These are phyloP conservation scores for Phragmites australis DNA, from an alignment of 176 grass and related monocot genomes.

Conservation along the genomic window DNA sequence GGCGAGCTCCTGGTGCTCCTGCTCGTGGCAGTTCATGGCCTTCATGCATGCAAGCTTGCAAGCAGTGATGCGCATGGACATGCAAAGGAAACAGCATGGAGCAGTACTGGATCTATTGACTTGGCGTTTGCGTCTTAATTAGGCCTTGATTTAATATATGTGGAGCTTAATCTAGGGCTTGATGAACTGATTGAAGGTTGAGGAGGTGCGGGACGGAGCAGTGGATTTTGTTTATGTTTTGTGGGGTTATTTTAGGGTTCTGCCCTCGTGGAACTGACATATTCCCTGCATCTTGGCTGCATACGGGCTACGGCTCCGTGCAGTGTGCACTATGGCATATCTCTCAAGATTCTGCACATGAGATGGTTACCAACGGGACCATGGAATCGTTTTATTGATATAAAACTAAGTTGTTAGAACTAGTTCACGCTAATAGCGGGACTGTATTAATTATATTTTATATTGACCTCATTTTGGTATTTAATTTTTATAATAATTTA, in stretches of 20 bases:
- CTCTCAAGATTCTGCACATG: conserved; percentile 4
- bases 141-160: conserved; percentile 31
- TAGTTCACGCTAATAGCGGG: no score
- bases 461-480: no score
- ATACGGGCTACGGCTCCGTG: conserved; percentile 41
- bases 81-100: not conserved
- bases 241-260: conserved; percentile 42
- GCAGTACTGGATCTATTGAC: not conserved
- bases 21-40: conserved; percentile 41
- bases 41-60: conserved; percentile 39
- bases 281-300: conserved; percentile 30
- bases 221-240: conserved; percentile 27
- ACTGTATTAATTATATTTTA: no score
- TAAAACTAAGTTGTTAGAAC: no score
- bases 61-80: conserved; percentile 26
- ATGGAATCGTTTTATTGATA: no score
- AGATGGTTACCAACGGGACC: not conserved
- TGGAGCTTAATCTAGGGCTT: conserved; percentile 41
- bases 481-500: no score
- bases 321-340: conserved; percentile 24
- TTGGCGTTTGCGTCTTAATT: conserved; percentile 36
- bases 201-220: conserved; percentile 19
- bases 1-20: conserved; percentile 25
- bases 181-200: conserved; percentile 14
- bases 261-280: conserved; percentile 51